Conservation (phyloP, 768 basidiomycete genomes). For the Neoboletus magnificus region DNA sequence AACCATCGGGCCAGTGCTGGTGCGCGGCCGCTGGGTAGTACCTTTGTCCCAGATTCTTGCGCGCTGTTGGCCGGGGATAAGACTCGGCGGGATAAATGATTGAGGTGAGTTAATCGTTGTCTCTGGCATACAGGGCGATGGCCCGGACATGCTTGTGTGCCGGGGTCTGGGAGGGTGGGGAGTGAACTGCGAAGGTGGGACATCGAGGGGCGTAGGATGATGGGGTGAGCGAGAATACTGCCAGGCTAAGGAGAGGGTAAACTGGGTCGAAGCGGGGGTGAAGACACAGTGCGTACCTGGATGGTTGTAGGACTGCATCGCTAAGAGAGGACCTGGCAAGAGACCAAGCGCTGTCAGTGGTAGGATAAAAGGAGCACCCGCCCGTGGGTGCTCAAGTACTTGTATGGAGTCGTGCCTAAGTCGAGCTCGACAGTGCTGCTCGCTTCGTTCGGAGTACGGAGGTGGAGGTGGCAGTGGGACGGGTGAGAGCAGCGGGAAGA, state of each 20-base stretch:
- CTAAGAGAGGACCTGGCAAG: not conserved
- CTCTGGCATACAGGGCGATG: slow-evolving; percentile 1
- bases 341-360: not conserved
- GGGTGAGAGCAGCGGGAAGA: not conserved
- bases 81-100: slow-evolving; percentile 21
- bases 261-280: not conserved
- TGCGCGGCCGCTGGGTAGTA: slow-evolving; percentile 10
- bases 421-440: not conserved
- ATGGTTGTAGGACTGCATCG: slow-evolving; percentile 34
- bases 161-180: slow-evolving; percentile 19
- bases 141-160: slow-evolving; percentile 17
- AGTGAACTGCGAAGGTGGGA: slow-evolving; percentile 4
- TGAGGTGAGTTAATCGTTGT: slow-evolving; percentile 1
- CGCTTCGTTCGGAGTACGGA: not conserved
- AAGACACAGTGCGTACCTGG: slow-evolving; percentile 17
- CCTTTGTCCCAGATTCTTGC: slow-evolving; percentile 21
- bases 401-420: not conserved
- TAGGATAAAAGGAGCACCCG: not conserved
- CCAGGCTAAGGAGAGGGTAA: slow-evolving; percentile 18
- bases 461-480: not conserved
- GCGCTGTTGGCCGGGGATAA: slow-evolving; percentile 23
- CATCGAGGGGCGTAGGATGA: slow-evolving; percentile 21
- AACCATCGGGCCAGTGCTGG: slow-evolving; percentile 3
- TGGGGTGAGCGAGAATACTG: slow-evolving; percentile 18
- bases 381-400: slow-evolving; percentile 1